These are phyloP conservation scores for Dryas alaskensis DNA, from an alignment of 306 rosid genomes.

Conservation along the genomic window DNA sequence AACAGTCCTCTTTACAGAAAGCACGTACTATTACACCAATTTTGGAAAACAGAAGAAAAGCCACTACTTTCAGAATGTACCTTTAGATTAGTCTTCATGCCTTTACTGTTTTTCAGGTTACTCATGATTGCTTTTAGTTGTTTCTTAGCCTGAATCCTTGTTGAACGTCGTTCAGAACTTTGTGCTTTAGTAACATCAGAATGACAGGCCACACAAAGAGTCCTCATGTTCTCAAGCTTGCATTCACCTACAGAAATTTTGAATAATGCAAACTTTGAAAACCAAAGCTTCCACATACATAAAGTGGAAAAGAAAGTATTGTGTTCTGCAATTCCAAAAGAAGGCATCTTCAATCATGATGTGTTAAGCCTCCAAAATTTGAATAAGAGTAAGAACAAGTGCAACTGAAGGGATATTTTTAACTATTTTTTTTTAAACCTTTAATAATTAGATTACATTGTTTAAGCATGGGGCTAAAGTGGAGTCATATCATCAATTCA, in stretches of 20 bases:
- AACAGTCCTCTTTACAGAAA: not conserved
- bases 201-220: constrained; percentile 94
- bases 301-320: not conserved
- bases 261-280: constrained; percentile 8
- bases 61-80: constrained; percentile 34
- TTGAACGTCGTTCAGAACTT: constrained; percentile 64
- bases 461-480: too few relatives aligned
- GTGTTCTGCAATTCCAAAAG: not conserved
- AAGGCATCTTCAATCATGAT: not conserved
- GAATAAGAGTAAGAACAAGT: not conserved
- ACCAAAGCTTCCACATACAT: not conserved
- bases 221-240: constrained; percentile 86
- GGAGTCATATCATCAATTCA: not conserved
- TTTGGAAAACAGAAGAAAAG: constrained; percentile 12
- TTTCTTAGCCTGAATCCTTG: constrained; percentile 71
- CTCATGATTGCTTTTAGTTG: constrained; percentile 60
- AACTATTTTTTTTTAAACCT: not conserved
- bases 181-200: constrained; percentile 73
- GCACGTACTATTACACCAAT: not conserved
- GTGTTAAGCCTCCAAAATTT: not conserved
- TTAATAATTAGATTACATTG: not conserved
- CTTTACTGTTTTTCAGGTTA: constrained; percentile 34
- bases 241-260: constrained; percentile 61
- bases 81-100: constrained; percentile 28
- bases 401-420: not conserved